Evolutionary conservation across 1,284 basidiomycete species (phyloP).

Genomic region (Spongispora temasekensis): DNA sequence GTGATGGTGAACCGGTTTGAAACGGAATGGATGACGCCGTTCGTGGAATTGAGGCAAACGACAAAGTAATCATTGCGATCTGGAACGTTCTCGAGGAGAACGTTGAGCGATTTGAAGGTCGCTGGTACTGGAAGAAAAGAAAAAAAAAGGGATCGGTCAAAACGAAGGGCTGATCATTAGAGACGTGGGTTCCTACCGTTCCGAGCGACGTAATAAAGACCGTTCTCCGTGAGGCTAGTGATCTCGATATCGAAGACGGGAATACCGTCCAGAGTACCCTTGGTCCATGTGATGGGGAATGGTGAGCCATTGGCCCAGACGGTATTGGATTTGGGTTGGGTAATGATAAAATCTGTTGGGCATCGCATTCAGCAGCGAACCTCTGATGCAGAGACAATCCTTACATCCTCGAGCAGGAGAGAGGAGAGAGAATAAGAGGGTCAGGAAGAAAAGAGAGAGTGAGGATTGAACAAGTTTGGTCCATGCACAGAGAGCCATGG

Average conservation of each 20-base stretch:
- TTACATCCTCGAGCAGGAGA: slow-evolving; percentile 25
- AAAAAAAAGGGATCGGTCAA: no score
- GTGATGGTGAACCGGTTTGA: slow-evolving; percentile 64
- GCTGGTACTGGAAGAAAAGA: no score
- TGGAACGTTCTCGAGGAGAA: slow-evolving; percentile 62
- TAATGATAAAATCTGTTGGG: slow-evolving; percentile 55
- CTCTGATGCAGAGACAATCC: not conserved
- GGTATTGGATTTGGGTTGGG: slow-evolving; percentile 53
- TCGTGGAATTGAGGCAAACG: slow-evolving; percentile 69
- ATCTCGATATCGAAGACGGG: slow-evolving; percentile 69
- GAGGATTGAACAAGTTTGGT: slow-evolving; percentile 1
- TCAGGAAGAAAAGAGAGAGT: slow-evolving; percentile 8
- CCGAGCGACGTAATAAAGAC: slow-evolving; percentile 61
- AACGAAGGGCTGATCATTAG: no score
- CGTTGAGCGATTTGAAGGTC: slow-evolving; percentile 49
- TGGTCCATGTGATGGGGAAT: slow-evolving; percentile 62
- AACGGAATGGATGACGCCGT: slow-evolving; percentile 59
- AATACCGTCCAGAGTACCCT: slow-evolving; percentile 63
- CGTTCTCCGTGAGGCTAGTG: slow-evolving; percentile 54
- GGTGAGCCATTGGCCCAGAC: slow-evolving; percentile 62
- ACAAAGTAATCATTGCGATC: slow-evolving; percentile 74
- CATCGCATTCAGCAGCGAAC: no score
- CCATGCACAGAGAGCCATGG: no score
- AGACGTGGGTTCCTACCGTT: slow-evolving; percentile 52
- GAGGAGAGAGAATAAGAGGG: slow-evolving; percentile 18